Evolutionary conservation across 1,284 basidiomycete genomes (phyloP), one percentile per base, ranked within the genome.

Genomic region (Trichosporon sp.): DNA sequence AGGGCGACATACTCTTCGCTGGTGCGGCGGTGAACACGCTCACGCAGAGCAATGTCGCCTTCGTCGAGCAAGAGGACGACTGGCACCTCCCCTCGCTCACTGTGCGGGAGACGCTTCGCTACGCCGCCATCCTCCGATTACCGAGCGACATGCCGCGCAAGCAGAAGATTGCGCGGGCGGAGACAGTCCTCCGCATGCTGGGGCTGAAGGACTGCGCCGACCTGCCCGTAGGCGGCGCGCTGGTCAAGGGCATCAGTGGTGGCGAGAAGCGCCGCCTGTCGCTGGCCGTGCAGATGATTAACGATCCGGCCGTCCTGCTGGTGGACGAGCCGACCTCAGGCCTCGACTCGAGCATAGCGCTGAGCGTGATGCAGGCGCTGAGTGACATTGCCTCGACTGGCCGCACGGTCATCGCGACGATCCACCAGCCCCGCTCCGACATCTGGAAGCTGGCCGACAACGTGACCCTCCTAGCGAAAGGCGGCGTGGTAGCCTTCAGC

Each of bases 201-300:
- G 84, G 84, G 0, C 66, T 86, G 37, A 82, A 82, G 64, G 80
- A 83, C 60, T 85, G 84, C 65, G 84, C 84, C 25, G 82, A 85
- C 68, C 78, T 81, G 21, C 77, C 84, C n/a, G 83, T 85, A 19
- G 85, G 85, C 16, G 83, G 84, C 2, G 80, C 81, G 54, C 70
- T 84, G 21, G 61, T 84, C 46, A 85, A 81, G 70, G 80, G 84
- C 1, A 85, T 85, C 36, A 82, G 80, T 9, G 84, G 84, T 3
- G 84, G 84, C 27, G 84, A 85, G 73, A 85, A 85, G 72, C 71
- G 84, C 1, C 75, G 85, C 34, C 72, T 85, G n/a, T 82, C 81
- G 34, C 73, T 86, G 19, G 84, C 83, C 1, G 82, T 85, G 1
- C 82, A 85, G 69, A 81, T 77, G 76, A 81, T 81, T 68, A 82